Evolutionary conservation across 495 filamentous ascomycete species (phyloP), one percentile per base, ranked within the genome.

Genomic region (Geoglossum glabrum): DNA sequence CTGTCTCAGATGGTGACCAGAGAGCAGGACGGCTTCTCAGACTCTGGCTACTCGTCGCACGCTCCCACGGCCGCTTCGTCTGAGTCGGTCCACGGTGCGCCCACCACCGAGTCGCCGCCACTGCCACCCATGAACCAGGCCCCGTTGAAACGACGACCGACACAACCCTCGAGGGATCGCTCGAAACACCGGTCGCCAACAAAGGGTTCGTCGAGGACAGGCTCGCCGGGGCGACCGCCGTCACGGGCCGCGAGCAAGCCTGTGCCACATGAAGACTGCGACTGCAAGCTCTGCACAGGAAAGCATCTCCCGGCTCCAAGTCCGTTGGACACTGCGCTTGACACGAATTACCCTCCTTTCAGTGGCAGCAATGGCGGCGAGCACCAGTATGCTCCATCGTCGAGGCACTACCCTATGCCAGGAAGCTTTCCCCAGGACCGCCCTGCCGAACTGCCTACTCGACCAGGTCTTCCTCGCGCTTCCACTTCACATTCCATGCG

Each of bases 21-120:
- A 30, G 49, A 52, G 6, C 49, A 52, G 49, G 56, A 58, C 43
- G 56, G 38, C 47, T 45, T 49, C 38, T 58, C 56, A 19, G 56
- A 58, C 30, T 58, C 56, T 3, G 56, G 56, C 26, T 58, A 58
- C 56, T 58, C 56, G 8, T 58, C 56, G 38, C 56, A 58, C 31
- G 34, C 34, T 5, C 19, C 56, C 19, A 49, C 30, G 36, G 47
- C 56, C 10, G 28, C 54, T 26, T 45, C 36, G 19, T 47, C 56
- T 11, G 30, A 45, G 21, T 58, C 56, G 11, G n/a, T 27, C 19
- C 21, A 23, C 19, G 25, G 30, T 27, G 25, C n/a, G 19, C 56
- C 56, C 6, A 51, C 27, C 30, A 58, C 28, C 17, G 43, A 31
- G 4, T 49, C 36, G 33, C 56, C 56, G 1, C 43, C 56, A 17